Evolutionary conservation across 345 rosid species (phyloP), one percentile per base, ranked within the genome.

Genomic region (Salix arbutifolia): DNA sequence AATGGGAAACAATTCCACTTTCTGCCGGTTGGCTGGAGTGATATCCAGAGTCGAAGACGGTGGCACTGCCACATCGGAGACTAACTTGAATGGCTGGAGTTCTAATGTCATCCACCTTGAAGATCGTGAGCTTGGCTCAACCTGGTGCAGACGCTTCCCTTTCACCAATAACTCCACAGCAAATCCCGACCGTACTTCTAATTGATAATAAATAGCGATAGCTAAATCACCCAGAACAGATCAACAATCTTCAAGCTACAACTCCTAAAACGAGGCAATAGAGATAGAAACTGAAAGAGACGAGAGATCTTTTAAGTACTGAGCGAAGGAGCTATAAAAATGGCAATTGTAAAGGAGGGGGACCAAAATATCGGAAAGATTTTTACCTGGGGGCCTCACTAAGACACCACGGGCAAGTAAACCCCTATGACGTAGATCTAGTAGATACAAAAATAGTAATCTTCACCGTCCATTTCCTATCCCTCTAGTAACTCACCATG

Each of bases 131-230:
- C 83, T 83, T 2, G 90, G 82, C 77, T 91, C 93, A 16, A 76
- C 87, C 87, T 3, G 92, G 28, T 3, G 88, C 44, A 28, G 83
- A 56, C 4, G 91, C n/a, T 80, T 95, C 96, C 71, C 81, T 87
- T 28, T 91, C 97, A 0, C 90, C 88, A 61, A 87, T 91, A 44
- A 93, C 86, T 58, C 91, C 97, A 48, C 91, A 95, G 74, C 94
- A 93, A 74, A 93, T 84, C 64, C 94, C 93, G 50, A 96, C 97
- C 97, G 90, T 62, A 26, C 53, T 25, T 23, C 56, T 25, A 44
- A n/a, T 56, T n/a, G 8, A 35, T n/a, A 66, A 10, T 17, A 17
- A 17, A 35, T 30, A 18, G 3, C 12, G 48, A 56, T 1, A 26
- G 4, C 26, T 0, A 21, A 73, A 44, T 65, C 19, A 48, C 21